A percentile compares a stretch with the other conserved stretches of the same genome.
These are phyloP conservation scores for Exophiala spinifera DNA, from an alignment of 2,329 filamentous ascomycete species.

Conservation along the genomic window DNA sequence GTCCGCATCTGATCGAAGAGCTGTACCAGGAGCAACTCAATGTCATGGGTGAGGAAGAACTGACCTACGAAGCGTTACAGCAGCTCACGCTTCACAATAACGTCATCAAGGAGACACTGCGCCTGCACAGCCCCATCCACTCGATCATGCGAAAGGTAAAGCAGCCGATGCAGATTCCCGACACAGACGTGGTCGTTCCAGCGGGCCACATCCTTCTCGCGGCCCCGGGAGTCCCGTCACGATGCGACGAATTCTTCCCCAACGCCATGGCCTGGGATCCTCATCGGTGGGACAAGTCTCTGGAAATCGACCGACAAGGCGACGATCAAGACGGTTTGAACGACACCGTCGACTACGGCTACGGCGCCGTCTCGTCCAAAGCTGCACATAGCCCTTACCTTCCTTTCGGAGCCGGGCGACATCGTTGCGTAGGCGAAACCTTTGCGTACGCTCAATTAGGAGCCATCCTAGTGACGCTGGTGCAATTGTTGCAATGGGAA, in stretches of 20 bases:
- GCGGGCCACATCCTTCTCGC: slow-evolving; percentile 76
- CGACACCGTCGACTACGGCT: slow-evolving; percentile 82
- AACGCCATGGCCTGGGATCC: slow-evolving; percentile 60
- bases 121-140: slow-evolving; percentile 89
- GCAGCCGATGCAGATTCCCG: slow-evolving; percentile 73
- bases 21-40: slow-evolving; percentile 77
- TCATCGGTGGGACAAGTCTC: slow-evolving; percentile 59
- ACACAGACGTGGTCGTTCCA: slow-evolving; percentile 66
- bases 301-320: slow-evolving; percentile 55
- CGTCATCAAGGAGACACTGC: slow-evolving; percentile 87
- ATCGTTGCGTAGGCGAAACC: slow-evolving; percentile 73
- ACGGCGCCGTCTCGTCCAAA: slow-evolving; percentile 79
- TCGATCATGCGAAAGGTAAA: slow-evolving; percentile 93
- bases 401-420: slow-evolving; percentile 69
- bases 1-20: slow-evolving; percentile 76
- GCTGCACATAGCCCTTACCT: slow-evolving; percentile 74
- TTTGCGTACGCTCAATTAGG: slow-evolving; percentile 69
- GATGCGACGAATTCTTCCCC: slow-evolving; percentile 60
- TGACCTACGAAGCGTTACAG: slow-evolving; percentile 72
- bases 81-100: slow-evolving; percentile 78
- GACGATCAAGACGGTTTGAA: slow-evolving; percentile 46
- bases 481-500: slow-evolving; percentile 59
- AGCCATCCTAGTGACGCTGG: slow-evolving; percentile 61
- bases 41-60: slow-evolving; percentile 70
- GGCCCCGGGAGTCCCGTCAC: slow-evolving; percentile 71